Evolutionary conservation across 345 rosid genomes (phyloP).

Genomic region (Gossypium sturtianum): DNA sequence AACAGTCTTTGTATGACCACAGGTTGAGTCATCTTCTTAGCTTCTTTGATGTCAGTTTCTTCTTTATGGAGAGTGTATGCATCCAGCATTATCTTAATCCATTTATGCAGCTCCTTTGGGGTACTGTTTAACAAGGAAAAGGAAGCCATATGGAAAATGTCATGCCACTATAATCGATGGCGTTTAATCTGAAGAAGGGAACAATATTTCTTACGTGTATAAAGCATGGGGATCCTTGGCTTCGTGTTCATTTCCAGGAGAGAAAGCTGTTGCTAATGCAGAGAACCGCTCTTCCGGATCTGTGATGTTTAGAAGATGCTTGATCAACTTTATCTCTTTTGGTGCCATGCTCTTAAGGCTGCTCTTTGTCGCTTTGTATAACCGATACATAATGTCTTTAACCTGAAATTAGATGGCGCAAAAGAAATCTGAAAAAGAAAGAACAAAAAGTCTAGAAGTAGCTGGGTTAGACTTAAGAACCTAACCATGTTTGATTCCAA

Average conservation of each 20-base stretch:
- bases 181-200: background rate
- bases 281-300: conserved; percentile 97
- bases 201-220: conserved; percentile 53
- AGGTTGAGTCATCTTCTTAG: conserved; percentile 76
- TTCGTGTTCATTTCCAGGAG: conserved; percentile 67
- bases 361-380: conserved; percentile 79
- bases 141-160: background rate
- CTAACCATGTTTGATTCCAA: background rate
- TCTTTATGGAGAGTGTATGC: conserved; percentile 75
- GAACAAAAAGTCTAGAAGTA: background rate
- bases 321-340: conserved; percentile 77
- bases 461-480: background rate
- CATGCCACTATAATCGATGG: background rate
- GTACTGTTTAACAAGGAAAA: conserved; percentile 38
- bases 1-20: conserved; percentile 79
- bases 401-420: conserved; percentile 44
- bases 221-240: conserved; percentile 66
- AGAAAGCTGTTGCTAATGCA: conserved; percentile 83
- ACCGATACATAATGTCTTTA: conserved; percentile 71
- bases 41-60: conserved; percentile 79
- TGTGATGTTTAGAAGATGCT: conserved; percentile 74
- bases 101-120: conserved; percentile 88
- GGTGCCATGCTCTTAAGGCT: conserved; percentile 87
- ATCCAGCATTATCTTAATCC: conserved; percentile 87
- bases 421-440: background rate